Conservation (phyloP, 2,329 filamentous ascomycete species). For the Pseudogymnoascus sp. region DNA sequence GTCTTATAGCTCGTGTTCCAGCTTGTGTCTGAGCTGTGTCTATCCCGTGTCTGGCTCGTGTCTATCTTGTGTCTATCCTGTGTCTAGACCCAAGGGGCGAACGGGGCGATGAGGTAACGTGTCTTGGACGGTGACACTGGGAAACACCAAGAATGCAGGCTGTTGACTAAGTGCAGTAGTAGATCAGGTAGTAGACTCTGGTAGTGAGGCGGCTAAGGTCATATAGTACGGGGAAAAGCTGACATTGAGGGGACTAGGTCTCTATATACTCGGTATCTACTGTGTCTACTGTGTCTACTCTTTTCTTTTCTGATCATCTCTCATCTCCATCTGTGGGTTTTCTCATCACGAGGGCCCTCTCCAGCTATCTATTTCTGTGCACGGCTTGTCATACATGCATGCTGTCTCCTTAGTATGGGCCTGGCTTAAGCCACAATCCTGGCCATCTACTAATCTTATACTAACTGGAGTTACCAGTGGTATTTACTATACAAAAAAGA, state of each 20-base stretch:
- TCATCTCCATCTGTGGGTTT: background rate
- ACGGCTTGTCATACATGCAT: conserved; percentile 1
- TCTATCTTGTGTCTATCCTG: no score
- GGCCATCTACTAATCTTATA: no score
- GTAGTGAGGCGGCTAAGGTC: background rate
- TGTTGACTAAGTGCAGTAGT: background rate
- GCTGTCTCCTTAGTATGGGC: background rate
- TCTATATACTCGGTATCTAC: background rate
- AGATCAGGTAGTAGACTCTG: background rate
- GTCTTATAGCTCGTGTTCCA: background rate
- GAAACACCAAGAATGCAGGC: background rate
- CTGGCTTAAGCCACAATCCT: conserved; percentile 1
- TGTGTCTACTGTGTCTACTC: no score
- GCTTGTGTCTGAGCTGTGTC: background rate
- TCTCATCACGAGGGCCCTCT: background rate
- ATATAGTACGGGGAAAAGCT: background rate
- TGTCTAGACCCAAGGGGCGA: background rate
- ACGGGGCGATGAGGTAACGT: conserved; percentile 1
- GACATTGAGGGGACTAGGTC: background rate
- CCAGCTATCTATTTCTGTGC: background rate
- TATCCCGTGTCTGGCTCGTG: no score
- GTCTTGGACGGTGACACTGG: background rate
- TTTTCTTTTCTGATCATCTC: background rate
- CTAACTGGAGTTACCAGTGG: no score
- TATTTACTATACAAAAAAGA: no score